Conservation (phyloP, 352 stramenopile species). For the Phytophthora cactorum region DNA sequence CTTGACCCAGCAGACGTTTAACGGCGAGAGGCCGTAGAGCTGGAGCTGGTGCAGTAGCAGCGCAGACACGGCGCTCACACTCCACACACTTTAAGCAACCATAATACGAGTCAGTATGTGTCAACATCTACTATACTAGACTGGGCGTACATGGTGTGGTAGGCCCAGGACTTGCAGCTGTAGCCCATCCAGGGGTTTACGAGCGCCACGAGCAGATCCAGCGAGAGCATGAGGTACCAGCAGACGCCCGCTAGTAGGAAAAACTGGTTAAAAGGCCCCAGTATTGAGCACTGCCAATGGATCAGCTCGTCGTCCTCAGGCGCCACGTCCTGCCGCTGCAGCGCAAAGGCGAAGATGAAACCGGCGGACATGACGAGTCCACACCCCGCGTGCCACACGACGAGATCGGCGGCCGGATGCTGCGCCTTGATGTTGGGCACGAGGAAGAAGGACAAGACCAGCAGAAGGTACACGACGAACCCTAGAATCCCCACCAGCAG, state of each 20-base stretch:
- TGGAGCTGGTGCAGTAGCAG: conserved; percentile 68
- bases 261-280: conserved; percentile 82
- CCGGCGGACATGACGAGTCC: conserved; percentile 64
- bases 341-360: conserved; percentile 59
- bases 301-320: conserved; percentile 12
- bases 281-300: conserved; percentile 50
- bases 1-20: conserved; percentile 84
- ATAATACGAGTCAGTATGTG: conserved; percentile 4
- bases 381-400: conserved; percentile 82
- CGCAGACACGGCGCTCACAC: conserved; percentile 62
- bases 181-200: conserved; percentile 91
- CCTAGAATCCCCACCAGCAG: conserved; percentile 69
- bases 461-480: conserved; percentile 60
- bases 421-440: conserved; percentile 82
- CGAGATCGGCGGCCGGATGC: conserved; percentile 74
- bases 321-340: conserved; percentile 19
- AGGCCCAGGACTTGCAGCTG: conserved; percentile 84
- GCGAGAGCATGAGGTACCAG: conserved; percentile 87
- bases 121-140: neutral
- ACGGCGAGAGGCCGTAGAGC: conserved; percentile 65
- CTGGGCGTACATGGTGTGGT: conserved; percentile 71
- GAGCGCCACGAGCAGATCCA: conserved; percentile 85
- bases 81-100: conserved; percentile 64
- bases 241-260: conserved; percentile 68
- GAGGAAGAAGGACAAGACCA: conserved; percentile 75